phyloP scores from a whole-genome alignment of 345 rosid genomes.

The Hirschfeldia incana region DNA sequence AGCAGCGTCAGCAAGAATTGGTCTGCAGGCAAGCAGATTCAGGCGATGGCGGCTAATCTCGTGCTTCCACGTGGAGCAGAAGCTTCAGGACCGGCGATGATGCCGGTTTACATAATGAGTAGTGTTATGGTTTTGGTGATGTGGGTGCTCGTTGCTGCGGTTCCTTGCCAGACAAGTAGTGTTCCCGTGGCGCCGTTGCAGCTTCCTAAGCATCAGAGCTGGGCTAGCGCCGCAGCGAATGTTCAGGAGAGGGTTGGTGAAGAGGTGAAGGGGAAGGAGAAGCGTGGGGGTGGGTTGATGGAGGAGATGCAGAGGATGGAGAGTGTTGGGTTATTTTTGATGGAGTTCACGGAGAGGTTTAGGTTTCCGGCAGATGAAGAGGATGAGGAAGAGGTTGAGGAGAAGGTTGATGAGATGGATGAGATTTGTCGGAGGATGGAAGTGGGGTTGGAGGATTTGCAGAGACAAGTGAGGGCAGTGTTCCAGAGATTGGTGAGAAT shows the following conservation, averaged over 20 bases:
- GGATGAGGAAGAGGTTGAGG: constrained; percentile 49
- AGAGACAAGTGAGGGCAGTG: constrained; percentile 81
- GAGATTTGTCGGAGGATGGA: constrained; percentile 75
- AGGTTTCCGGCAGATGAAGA: constrained; percentile 71
- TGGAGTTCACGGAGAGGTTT: constrained; percentile 65
- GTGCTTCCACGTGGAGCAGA: constrained; percentile 74
- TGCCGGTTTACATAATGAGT: constrained; percentile 66
- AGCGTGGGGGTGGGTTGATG: constrained; percentile 54
- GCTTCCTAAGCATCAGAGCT: constrained; percentile 70
- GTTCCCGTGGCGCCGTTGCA: constrained; percentile 59
- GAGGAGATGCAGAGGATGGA: constrained; percentile 88
- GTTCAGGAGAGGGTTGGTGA: constrained; percentile 83
- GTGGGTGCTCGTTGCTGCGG: constrained; percentile 81
- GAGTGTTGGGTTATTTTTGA: constrained; percentile 52
- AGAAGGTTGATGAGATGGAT: constrained; percentile 61
- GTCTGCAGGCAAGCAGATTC: constrained; percentile 93
- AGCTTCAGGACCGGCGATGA: constrained; percentile 47
- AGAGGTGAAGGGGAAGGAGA: constrained; percentile 92
- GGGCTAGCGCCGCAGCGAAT: constrained; percentile 65
- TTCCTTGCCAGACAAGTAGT: constrained; percentile 85
- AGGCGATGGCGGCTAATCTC: constrained; percentile 65
- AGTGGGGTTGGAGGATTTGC: constrained; percentile 73
- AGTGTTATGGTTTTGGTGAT: constrained; percentile 56
- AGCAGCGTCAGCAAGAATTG: constrained; percentile 63
- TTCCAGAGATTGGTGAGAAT: constrained; percentile 85